phyloP scores from a whole-genome alignment of 116 monocot genomes.

The Iris pallida region DNA sequence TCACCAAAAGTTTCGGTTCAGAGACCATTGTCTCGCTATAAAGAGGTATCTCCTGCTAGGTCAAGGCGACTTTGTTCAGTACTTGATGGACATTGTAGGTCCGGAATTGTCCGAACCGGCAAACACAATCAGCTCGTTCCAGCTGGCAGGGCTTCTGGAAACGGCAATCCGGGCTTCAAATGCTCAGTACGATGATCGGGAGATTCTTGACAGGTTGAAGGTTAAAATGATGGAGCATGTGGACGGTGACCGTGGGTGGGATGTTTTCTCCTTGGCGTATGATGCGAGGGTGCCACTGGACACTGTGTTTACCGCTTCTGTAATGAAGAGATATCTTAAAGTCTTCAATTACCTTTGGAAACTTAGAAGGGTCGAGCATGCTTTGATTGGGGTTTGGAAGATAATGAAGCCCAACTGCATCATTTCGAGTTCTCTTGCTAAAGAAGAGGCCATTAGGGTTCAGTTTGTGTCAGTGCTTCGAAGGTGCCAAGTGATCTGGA shows the following conservation, averaged over 20 bases:
- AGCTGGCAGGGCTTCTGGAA: slow-evolving; percentile 78
- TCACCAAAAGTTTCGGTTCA: slow-evolving; percentile 58
- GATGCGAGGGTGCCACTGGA: slow-evolving; percentile 75
- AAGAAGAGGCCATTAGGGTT: slow-evolving; percentile 38
- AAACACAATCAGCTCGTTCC: slow-evolving; percentile 81
- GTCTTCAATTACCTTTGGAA: slow-evolving; percentile 92
- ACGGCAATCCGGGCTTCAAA: slow-evolving; percentile 83
- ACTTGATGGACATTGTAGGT: slow-evolving; percentile 84
- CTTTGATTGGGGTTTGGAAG: slow-evolving; percentile 72
- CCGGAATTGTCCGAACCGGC: slow-evolving; percentile 80
- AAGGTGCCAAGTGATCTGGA: slow-evolving; percentile 80
- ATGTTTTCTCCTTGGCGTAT: slow-evolving; percentile 91
- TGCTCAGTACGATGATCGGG: slow-evolving; percentile 88
- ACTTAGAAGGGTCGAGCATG: slow-evolving; percentile 82
- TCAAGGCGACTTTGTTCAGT: slow-evolving; percentile 95
- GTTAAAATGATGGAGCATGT: slow-evolving; percentile 93
- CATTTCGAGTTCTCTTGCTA: slow-evolving; percentile 39
- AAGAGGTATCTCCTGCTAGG: slow-evolving; percentile 84
- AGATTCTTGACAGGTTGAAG: slow-evolving; percentile 73
- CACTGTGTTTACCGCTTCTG: slow-evolving; percentile 71
- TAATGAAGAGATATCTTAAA: slow-evolving; percentile 75
- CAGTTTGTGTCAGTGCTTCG: slow-evolving; percentile 57
- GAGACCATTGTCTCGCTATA: slow-evolving; percentile 88
- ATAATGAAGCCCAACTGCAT: slow-evolving; percentile 79
- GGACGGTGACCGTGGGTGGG: slow-evolving; percentile 87